Percentiles rank a stretch among this genome's conserved stretches.
Conservation (phyloP, 2,329 filamentous ascomycete genomes). For the Lasiodiplodia theobromae region DNA sequence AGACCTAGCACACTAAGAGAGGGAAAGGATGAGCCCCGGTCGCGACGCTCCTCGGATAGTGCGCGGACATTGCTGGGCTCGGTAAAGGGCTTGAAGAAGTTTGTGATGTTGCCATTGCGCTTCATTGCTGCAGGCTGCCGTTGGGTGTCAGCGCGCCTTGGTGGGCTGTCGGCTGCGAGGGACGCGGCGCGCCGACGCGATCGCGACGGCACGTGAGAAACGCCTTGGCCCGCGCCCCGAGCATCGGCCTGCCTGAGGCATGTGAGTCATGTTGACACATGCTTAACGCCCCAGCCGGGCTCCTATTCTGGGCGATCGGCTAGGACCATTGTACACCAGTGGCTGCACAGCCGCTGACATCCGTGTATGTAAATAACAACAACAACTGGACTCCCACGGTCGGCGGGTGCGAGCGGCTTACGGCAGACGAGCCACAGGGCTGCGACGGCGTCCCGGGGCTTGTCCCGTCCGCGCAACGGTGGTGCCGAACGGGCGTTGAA, state of each 20-base stretch:
- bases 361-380: background rate
- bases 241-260: constrained; percentile 1
- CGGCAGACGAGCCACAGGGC: background rate
- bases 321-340: background rate
- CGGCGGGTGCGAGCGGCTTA: background rate
- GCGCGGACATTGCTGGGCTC: constrained; percentile 39
- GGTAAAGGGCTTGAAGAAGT: constrained; percentile 54
- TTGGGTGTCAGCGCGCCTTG: background rate
- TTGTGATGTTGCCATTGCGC: constrained; percentile 47
- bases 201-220: constrained; percentile 4
- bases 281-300: background rate
- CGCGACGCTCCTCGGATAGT: constrained; percentile 10
- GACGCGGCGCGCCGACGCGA: constrained; percentile 17
- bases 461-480: background rate
- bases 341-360: constrained; percentile 3
- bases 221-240: constrained; percentile 2
- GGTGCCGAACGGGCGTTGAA: constrained; percentile 2
- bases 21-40: constrained; percentile 16
- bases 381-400: background rate
- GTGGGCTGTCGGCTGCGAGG: background rate
- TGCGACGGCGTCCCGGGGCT: background rate
- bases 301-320: constrained; percentile 23
- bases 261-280: constrained; percentile 6
- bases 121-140: constrained; percentile 11
- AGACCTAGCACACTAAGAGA: constrained; percentile 8